A percentile compares a stretch with the other conserved stretches of the same genome.
These are phyloP conservation scores for Fusarium penzigii DNA, from an alignment of 2,329 filamentous ascomycete species.

Conservation along the genomic window DNA sequence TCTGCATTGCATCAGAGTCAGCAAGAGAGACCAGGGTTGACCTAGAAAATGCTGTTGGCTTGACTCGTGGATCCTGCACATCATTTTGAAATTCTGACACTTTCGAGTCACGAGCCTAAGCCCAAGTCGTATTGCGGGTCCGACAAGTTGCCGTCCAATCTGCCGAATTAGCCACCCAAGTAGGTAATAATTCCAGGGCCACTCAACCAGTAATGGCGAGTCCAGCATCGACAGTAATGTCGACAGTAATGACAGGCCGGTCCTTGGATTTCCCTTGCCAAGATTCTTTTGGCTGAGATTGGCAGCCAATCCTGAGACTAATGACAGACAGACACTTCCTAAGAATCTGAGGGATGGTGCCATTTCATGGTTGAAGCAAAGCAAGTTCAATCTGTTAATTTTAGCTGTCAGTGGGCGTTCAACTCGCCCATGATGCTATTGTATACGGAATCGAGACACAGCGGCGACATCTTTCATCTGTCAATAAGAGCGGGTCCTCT, in stretches of 20 bases:
- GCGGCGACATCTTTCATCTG: no score
- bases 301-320: constrained; percentile 11
- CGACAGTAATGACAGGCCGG: constrained; percentile 12
- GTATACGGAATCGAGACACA: no score
- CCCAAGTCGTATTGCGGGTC: constrained; percentile 5
- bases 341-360: constrained; percentile 6
- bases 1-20: not conserved
- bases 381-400: constrained; percentile 8
- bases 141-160: no score
- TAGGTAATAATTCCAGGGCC: not conserved
- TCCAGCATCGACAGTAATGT: constrained; percentile 15
- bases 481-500: no score
- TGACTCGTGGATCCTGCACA: constrained; percentile 40
- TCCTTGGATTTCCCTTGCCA: constrained; percentile 20
- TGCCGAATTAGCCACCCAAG: no score
- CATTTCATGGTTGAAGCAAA: constrained; percentile 15
- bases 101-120: constrained; percentile 29
- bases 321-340: constrained; percentile 9
- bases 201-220: constrained; percentile 14
- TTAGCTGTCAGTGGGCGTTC: not conserved
- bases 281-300: constrained; percentile 14
- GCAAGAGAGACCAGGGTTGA: constrained; percentile 15
- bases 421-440: not conserved
- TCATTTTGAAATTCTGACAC: constrained; percentile 29
- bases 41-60: constrained; percentile 24